Base-by-base conservation (phyloP, 805 yeast species). In the Candida caryicola region DNA sequence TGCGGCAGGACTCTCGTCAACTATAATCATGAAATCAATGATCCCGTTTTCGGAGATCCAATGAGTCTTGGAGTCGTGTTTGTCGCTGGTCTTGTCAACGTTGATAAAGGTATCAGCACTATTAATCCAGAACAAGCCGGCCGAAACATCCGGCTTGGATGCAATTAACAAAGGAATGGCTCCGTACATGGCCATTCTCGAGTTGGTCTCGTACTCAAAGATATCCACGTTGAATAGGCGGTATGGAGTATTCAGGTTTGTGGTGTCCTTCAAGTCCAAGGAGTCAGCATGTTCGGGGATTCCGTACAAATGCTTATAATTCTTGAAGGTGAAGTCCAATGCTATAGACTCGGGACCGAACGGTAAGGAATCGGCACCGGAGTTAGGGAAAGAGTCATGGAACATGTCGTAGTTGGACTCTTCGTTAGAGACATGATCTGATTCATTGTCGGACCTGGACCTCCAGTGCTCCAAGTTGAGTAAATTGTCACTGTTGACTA, bases 201-300 rank as follows among this genome's bases (percentile, higher is more conserved):
- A 82, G 44, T 85, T 77, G 2, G 82, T 71, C 49, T 86, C 95
- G 57, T 93, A 93, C 61, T 93, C 97, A 62, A 93, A 93, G 25
- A 91, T 91, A 58, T 93, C 99, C 19, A 90, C 97, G 51, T 93
- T 91, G 69, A 66, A 93, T 30, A 93, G 66, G 31, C 99, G 73
- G 60, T 93, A 93, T 2, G 98, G 98, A 33, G 54, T 42, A 38
- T 82, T 85, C 1, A 65, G 40, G 9, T 48, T 54, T 0, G 65
- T 50, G 0, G 98, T 90, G 47, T 85, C 91, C 39, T 80, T 79
- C 47, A 93, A 66, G 14, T 82, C 71, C 34, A 93, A 62, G 1
- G 83, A 67, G 49, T 87, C 95, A 0, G 98, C 91, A 54, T 93
- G 99, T 60, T 93, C 99, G 0, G 99, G 98, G 31, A 93, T 84